Conservation (phyloP, 306 rosid genomes). For the Myrica gale region DNA sequence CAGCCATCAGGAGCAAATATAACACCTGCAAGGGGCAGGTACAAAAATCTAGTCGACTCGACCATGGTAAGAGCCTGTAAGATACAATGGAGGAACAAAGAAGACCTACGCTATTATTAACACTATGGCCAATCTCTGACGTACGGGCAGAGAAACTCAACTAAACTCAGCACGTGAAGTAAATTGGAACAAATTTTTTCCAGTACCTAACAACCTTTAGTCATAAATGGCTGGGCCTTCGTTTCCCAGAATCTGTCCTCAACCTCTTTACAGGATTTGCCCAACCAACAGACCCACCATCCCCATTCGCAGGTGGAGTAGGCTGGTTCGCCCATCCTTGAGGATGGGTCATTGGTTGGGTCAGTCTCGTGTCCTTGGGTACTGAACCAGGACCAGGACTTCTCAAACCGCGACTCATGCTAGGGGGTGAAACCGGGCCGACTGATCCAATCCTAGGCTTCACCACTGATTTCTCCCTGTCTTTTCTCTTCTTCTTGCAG, state of each 20-base stretch:
- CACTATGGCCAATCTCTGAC: slow-evolving; percentile 47
- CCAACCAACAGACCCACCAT: slow-evolving; percentile 71
- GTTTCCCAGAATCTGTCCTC: slow-evolving; percentile 89
- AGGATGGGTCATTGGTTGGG: slow-evolving; percentile 49
- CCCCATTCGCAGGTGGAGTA: slow-evolving; percentile 55
- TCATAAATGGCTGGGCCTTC: slow-evolving; percentile 87
- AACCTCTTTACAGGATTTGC: slow-evolving; percentile 82
- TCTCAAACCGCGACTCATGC: slow-evolving; percentile 52
- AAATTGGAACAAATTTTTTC: slow-evolving; percentile 17
- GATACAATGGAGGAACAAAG: slow-evolving; percentile 35
- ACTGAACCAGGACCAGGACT: slow-evolving; percentile 60
- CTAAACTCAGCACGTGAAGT: slow-evolving; percentile 33
- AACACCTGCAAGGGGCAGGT: slow-evolving; percentile 43
- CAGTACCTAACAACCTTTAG: slow-evolving; percentile 28
- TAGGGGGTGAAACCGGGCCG: slow-evolving; percentile 75
- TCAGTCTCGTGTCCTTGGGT: slow-evolving; percentile 51
- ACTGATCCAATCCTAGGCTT: slow-evolving; percentile 59
- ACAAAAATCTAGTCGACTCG: slow-evolving; percentile 32
- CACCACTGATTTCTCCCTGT: slow-evolving; percentile 62
- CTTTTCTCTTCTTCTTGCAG: slow-evolving; percentile 95
- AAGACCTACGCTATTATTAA: slow-evolving; percentile 47
- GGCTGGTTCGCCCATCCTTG: slow-evolving; percentile 64
- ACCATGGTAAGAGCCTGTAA: slow-evolving; percentile 34
- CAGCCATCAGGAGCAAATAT: slow-evolving; percentile 21
- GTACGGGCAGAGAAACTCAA: slow-evolving; percentile 32